Evolutionary conservation across 73 alveolate genomes (phyloP).

Genomic region (Tetrahymena elliotti): DNA sequence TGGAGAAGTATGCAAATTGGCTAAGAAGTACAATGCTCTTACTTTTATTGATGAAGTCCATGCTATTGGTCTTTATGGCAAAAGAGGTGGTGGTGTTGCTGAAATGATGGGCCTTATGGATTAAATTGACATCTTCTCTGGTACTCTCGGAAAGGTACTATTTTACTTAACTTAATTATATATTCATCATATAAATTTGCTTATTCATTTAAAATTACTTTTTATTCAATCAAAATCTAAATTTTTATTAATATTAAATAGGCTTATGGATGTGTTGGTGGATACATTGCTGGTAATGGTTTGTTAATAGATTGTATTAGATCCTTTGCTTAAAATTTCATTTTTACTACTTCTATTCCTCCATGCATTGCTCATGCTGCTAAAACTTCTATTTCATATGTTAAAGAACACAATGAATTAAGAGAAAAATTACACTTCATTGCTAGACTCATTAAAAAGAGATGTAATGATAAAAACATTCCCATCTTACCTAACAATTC

Average conservation of each 20-base stretch:
- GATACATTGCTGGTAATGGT: slow-evolving; percentile 56
- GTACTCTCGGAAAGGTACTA: slow-evolving; percentile 61
- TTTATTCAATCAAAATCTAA: not conserved
- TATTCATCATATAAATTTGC: too few species aligned
- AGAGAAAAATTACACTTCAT: slow-evolving; percentile 39
- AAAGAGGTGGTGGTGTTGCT: slow-evolving; percentile 68
- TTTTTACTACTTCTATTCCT: slow-evolving; percentile 68
- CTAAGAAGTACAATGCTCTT: slow-evolving; percentile 59
- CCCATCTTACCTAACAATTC: slow-evolving; percentile 58
- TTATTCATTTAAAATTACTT: not conserved
- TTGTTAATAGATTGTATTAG: slow-evolving; percentile 52
- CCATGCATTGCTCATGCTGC: slow-evolving; percentile 67
- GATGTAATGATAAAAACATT: slow-evolving; percentile 29
- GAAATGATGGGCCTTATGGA: slow-evolving; percentile 40
- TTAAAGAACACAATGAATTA: slow-evolving; percentile 44
- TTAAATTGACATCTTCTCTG: slow-evolving; percentile 51
- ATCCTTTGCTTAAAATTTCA: slow-evolving; percentile 56
- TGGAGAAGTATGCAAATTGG: slow-evolving; percentile 46
- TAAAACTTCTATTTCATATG: slow-evolving; percentile 46
- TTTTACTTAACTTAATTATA: too few species aligned
- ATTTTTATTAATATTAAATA: too few species aligned
- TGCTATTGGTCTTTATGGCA: slow-evolving; percentile 78
- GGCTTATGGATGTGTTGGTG: slow-evolving; percentile 79
- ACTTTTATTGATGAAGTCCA: slow-evolving; percentile 78
- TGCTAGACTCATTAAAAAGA: slow-evolving; percentile 25